Conservation (phyloP, 257 asterid genomes). For the Sherardia arvensis region DNA sequence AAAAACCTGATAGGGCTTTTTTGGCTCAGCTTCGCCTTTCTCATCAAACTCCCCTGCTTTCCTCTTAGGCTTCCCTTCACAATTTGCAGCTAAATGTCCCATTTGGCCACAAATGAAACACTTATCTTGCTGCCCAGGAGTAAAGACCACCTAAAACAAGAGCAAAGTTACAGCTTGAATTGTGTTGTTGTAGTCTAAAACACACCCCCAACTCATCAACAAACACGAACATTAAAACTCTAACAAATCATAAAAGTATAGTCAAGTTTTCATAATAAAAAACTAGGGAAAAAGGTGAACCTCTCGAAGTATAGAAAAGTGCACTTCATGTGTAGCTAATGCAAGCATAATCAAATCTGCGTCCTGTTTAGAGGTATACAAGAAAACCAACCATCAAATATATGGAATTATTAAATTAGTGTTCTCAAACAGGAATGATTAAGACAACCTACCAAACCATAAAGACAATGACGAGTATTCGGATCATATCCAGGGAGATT, state of each 20-base stretch:
- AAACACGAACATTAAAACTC: background rate
- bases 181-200: background rate
- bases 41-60: slow-evolving; percentile 96
- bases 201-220: background rate
- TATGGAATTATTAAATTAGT: slow-evolving; percentile 2
- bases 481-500: slow-evolving; percentile 86
- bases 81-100: slow-evolving; percentile 87
- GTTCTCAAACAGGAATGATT: background rate
- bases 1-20: slow-evolving; percentile 89
- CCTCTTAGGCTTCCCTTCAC: slow-evolving; percentile 94
- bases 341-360: slow-evolving; percentile 82
- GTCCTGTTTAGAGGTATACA: slow-evolving; percentile 28
- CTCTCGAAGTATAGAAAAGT: slow-evolving; percentile 94
- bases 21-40: slow-evolving; percentile 76
- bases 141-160: slow-evolving; percentile 64
- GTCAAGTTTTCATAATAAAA: background rate
- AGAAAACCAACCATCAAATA: slow-evolving; percentile 1
- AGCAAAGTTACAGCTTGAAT: background rate
- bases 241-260: background rate
- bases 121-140: slow-evolving; percentile 95
- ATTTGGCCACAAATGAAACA: slow-evolving; percentile 95
- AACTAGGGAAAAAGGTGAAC: slow-evolving; percentile 22
- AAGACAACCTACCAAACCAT: slow-evolving; percentile 68
- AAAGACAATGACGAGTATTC: slow-evolving; percentile 84
- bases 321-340: slow-evolving; percentile 92